Evolutionary conservation across 495 filamentous ascomycete genomes (phyloP).

Genomic region (Hyphodiscus hymeniophilus): DNA sequence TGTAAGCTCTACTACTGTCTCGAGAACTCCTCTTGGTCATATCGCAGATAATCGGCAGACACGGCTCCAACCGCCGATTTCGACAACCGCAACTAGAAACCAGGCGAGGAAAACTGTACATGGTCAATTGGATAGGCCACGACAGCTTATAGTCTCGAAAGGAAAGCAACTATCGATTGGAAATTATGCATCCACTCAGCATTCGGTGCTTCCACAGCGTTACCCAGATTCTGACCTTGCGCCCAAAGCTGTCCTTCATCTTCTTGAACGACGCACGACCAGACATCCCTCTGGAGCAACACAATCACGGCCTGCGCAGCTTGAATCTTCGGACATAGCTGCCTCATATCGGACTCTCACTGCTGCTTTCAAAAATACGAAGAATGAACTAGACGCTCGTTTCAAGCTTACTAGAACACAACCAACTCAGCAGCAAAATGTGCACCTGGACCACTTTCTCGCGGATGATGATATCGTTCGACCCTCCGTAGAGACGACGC

Average conservation of each 20-base stretch:
- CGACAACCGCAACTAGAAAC: constrained; percentile 3
- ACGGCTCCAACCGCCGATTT: constrained; percentile 5
- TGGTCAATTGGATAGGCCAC: not conserved
- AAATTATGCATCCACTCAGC: constrained; percentile 8
- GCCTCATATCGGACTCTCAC: constrained; percentile 15
- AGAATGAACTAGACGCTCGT: constrained; percentile 38
- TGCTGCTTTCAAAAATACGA: constrained; percentile 29
- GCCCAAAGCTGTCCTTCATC: not conserved
- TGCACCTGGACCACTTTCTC: constrained; percentile 21
- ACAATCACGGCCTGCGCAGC: constrained; percentile 34
- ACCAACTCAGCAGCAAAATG: constrained; percentile 2
- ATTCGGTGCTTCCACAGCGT: constrained; percentile 1
- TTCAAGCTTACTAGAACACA: constrained; percentile 24
- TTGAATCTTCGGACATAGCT: constrained; percentile 33
- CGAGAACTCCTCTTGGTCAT: constrained; percentile 1
- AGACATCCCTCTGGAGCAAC: not conserved
- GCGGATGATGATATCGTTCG: constrained; percentile 17
- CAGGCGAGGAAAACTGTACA: constrained; percentile 22
- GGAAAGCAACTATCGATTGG: constrained; percentile 5
- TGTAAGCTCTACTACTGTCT: too few species aligned
- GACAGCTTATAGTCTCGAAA: constrained; percentile 5
- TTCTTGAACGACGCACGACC: not conserved
- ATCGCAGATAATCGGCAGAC: constrained; percentile 16
- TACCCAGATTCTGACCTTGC: not conserved
- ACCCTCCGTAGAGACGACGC: constrained; percentile 12